Percentiles rank a stretch among this genome's conserved stretches.
phyloP scores from a whole-genome alignment of 1,139 yeast species.

The Diutina sp. region DNA sequence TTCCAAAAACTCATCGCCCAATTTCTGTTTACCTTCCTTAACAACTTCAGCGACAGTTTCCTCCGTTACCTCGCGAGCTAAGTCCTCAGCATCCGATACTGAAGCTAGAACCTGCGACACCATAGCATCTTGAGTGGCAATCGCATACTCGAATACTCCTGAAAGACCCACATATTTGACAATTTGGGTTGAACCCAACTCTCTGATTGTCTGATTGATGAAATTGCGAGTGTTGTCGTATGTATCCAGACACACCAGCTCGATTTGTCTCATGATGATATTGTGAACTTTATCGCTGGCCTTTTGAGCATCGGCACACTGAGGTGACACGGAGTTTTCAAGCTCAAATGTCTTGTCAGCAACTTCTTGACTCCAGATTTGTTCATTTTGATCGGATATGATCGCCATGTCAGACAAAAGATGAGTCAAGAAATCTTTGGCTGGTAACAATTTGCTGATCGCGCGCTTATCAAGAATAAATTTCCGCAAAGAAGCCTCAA shows the following conservation, averaged over 20 bases:
- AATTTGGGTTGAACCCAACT: constrained; percentile 45
- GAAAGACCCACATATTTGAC: constrained; percentile 50
- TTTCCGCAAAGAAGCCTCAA: constrained; percentile 75
- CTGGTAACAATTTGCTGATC: constrained; percentile 81
- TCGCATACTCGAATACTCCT: constrained; percentile 60
- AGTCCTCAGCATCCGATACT: constrained; percentile 53
- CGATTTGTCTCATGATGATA: constrained; percentile 50
- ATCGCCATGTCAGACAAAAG: constrained; percentile 51
- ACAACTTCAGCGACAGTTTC: constrained; percentile 51
- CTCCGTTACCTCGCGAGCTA: constrained; percentile 50
- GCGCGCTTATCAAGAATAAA: constrained; percentile 86
- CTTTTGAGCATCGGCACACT: constrained; percentile 39
- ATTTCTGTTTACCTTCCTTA: constrained; percentile 41
- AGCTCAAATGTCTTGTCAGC: constrained; percentile 25
- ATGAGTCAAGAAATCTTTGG: constrained; percentile 69
- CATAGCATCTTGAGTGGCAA: constrained; percentile 55
- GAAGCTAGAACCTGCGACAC: constrained; percentile 49
- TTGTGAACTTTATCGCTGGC: constrained; percentile 46
- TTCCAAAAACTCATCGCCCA: constrained; percentile 47
- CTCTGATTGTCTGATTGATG: constrained; percentile 39
- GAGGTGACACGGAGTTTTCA: constrained; percentile 45
- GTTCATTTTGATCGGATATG: constrained; percentile 49
- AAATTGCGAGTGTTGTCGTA: constrained; percentile 48
- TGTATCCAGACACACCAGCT: constrained; percentile 41
- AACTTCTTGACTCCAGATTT: constrained; percentile 15